Conservation (phyloP, 306 rosid genomes). For the Pyrus pyrifolia region DNA sequence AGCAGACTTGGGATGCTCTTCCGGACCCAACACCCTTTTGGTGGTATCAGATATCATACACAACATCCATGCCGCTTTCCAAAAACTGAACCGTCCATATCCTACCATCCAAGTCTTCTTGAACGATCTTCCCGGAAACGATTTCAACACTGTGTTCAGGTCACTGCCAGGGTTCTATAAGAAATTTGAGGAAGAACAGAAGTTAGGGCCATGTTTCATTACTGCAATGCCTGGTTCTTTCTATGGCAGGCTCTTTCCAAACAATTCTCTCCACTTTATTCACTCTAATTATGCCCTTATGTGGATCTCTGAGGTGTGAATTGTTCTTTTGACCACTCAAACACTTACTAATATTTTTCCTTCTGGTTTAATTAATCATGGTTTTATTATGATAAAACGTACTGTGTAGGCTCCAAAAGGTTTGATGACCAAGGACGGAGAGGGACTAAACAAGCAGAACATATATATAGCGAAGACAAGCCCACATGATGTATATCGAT, state of each 20-base stretch:
- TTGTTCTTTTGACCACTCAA: not conserved
- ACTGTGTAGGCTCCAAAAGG: conserved; percentile 4
- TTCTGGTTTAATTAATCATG: not conserved
- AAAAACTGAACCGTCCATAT: not conserved
- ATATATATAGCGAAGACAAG: too few species aligned
- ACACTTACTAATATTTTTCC: not conserved
- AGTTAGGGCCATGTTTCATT: conserved; percentile 25
- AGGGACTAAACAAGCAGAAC: too few species aligned
- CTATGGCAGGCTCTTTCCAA: conserved; percentile 44
- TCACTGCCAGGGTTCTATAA: conserved; percentile 24
- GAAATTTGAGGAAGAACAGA: not conserved
- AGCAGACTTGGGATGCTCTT: conserved; percentile 39
- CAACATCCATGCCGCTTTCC: not conserved
- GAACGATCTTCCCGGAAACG: conserved; percentile 44
- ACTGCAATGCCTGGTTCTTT: conserved; percentile 43
- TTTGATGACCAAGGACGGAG: too few species aligned
- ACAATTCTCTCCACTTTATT: conserved; percentile 22
- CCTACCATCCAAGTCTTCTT: conserved; percentile 23
- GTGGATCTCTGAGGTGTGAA: conserved; percentile 38
- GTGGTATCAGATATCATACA: conserved; percentile 12
- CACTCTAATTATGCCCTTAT: conserved; percentile 4
- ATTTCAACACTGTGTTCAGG: conserved; percentile 32
- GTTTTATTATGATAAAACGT: not conserved
- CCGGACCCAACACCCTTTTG: conserved; percentile 21
- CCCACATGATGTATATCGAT: too few species aligned